Percentiles rank a stretch among this genome's conserved stretches.
These are phyloP conservation scores for Epichloe baconii DNA, from an alignment of 2,329 filamentous ascomycete species.

Conservation along the genomic window DNA sequence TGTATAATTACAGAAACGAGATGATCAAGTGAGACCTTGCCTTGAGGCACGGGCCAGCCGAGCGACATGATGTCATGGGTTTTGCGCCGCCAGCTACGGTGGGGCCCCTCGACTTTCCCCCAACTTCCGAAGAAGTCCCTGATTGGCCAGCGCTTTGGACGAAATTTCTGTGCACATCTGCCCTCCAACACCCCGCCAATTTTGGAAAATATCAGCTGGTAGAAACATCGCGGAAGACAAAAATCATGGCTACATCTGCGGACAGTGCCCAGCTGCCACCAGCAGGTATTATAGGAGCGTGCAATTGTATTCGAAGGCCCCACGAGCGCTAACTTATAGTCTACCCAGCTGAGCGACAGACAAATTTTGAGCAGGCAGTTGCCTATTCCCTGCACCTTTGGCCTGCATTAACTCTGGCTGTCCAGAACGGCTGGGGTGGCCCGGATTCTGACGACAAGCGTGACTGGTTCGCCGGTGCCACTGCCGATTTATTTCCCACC, in stretches of 20 bases:
- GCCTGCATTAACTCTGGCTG: slow-evolving; percentile 76
- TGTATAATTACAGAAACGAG: neutral
- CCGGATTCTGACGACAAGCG: slow-evolving; percentile 74
- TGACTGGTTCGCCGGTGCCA: slow-evolving; percentile 86
- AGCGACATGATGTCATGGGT: slow-evolving; percentile 3
- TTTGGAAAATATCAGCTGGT: neutral
- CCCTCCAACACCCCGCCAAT: slow-evolving; percentile 19
- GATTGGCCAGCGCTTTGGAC: neutral
- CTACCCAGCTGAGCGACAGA: slow-evolving; percentile 38
- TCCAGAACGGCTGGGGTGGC: slow-evolving; percentile 80
- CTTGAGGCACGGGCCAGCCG: neutral
- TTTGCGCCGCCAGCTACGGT: neutral
- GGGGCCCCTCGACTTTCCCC: neutral
- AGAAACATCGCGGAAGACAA: slow-evolving; percentile 3
- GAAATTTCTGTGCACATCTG: slow-evolving; percentile 14
- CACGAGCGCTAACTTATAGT: neutral
- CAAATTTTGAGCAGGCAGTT: slow-evolving; percentile 73
- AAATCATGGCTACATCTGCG: slow-evolving; percentile 18
- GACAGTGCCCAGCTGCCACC: slow-evolving; percentile 18
- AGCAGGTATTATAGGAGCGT: slow-evolving; percentile 12
- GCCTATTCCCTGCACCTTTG: slow-evolving; percentile 77
- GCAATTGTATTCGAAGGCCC: neutral
- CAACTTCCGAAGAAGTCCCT: neutral
- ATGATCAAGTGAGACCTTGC: neutral
- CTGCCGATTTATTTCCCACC: slow-evolving; percentile 68